phyloP scores from a whole-genome alignment of 352 stramenopile species.

The Globisporangium perplexum region DNA sequence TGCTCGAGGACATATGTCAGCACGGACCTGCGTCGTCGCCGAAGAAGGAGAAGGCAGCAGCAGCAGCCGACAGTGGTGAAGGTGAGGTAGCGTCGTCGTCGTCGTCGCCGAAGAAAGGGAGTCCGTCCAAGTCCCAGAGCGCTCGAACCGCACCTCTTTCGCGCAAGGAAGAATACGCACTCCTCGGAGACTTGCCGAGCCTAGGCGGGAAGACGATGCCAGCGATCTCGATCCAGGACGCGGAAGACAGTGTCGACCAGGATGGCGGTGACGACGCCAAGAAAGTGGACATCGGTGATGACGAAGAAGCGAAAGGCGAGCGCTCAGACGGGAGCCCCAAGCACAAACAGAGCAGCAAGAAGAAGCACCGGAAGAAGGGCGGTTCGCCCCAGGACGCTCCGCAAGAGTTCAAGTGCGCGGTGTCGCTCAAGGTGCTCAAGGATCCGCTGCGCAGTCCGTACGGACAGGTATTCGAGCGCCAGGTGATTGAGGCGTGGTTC shows the following conservation, averaged over 20 bases:
- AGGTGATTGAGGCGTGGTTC: constrained; percentile 78
- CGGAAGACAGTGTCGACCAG: constrained; percentile 14
- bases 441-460: constrained; percentile 66
- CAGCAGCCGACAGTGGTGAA: neutral
- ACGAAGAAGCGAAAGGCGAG: neutral
- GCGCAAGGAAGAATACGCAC: constrained; percentile 75
- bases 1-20: constrained; percentile 67
- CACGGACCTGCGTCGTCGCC: constrained; percentile 23
- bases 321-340: constrained; percentile 8
- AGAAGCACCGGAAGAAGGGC: constrained; percentile 39
- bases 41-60: constrained; percentile 17
- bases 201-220: constrained; percentile 27
- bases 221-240: constrained; percentile 55
- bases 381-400: constrained; percentile 22
- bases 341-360: constrained; percentile 26
- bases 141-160: constrained; percentile 27
- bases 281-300: constrained; percentile 24
- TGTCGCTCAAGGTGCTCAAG: constrained; percentile 68
- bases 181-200: constrained; percentile 69
- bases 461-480: constrained; percentile 70
- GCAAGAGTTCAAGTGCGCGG: constrained; percentile 61
- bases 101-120: constrained; percentile 23
- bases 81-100: constrained; percentile 6
- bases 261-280: constrained; percentile 22
- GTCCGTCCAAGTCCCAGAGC: constrained; percentile 21